Evolutionary conservation across 129 eudicot genomes (phyloP), one percentile per base, ranked within the genome.

Genomic region (Erigeron canadensis): DNA sequence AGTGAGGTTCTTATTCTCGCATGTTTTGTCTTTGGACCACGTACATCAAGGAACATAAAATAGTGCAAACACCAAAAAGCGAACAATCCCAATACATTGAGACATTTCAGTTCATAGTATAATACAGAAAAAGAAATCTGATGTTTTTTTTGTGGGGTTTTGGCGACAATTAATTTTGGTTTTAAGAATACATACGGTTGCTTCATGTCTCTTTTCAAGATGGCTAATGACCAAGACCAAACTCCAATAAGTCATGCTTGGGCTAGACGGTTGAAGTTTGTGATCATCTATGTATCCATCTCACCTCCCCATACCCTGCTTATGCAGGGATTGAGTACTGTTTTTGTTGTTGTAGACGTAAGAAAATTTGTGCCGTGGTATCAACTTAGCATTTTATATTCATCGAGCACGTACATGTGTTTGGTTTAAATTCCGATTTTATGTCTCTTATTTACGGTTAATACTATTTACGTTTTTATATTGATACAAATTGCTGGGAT

Each of bases 41-140:
- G 12, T 41, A 9, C n/a, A n/a, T n/a, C n/a, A 23, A 74, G 61
- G 80, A 81, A 73, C 61, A 75, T 75, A 74, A 38, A 56, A 45
- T 15, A 37, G 18, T 71, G 79, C 57, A 65, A 74, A 80, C 73
- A 57, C 28, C 39, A 63, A 12, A 47, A 70, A 80, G 55, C 64
- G 40, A 76, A 73, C 72, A 67, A 82, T 63, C 63, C 42, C 51
- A 82, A 82, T 70, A n/a, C 71, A 69, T 71, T 72, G 69, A 68
- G 11, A 53, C 71, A 54, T 84, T 73, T 74, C 46, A 19, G 58
- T 75, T 53, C 40, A 23, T 59, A 44, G 12, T 44, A 50, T 11
- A 28, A 6, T 22, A 59, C 22, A 17, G 17, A 43, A 22, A 45
- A 28, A n/a, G n/a, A n/a, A n/a, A 2, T 47, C 19, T 63, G 0